Evolutionary conservation across 1,139 yeast genomes (phyloP).

Genomic region (Taphrina populina): DNA sequence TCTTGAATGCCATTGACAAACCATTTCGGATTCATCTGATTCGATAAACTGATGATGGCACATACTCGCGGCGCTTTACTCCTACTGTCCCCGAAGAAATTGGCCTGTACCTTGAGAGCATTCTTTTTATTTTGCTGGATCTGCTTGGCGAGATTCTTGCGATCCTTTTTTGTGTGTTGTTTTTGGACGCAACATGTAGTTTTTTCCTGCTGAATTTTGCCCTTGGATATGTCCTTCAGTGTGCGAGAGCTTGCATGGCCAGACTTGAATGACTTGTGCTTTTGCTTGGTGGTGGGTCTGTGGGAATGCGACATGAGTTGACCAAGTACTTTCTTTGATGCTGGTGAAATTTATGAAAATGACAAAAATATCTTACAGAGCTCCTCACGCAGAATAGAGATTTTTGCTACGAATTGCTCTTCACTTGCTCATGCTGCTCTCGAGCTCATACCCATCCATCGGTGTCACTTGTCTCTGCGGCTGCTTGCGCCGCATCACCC

Average conservation of each 20-base stretch:
- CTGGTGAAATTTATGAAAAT: too few relatives aligned
- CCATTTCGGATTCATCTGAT: conserved; percentile 61
- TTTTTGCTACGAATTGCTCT: too few relatives aligned
- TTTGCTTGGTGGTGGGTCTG: conserved; percentile 76
- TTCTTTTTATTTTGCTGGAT: conserved; percentile 68
- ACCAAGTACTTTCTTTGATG: too few relatives aligned
- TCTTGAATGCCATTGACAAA: conserved; percentile 53
- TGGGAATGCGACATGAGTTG: conserved; percentile 64
- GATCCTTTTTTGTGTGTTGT: conserved; percentile 59
- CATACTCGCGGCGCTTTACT: conserved; percentile 80
- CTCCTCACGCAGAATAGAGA: too few relatives aligned
- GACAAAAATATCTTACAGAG: too few relatives aligned
- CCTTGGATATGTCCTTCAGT: conserved; percentile 67
- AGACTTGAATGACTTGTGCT: conserved; percentile 79
- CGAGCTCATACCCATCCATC: too few relatives aligned
- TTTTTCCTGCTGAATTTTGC: conserved; percentile 70
- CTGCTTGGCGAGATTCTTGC: conserved; percentile 79
- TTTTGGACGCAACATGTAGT: conserved; percentile 46
- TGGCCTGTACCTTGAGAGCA: conserved; percentile 52
- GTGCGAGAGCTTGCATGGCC: conserved; percentile 86
- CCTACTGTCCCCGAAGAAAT: conserved; percentile 68
- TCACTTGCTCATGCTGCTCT: too few relatives aligned
- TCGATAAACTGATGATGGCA: conserved; percentile 72
- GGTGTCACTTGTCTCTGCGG: too few relatives aligned
- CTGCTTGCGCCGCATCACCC: too few relatives aligned